Percentiles rank a stretch among this genome's conserved stretches.
Evolutionary conservation across 495 filamentous ascomycete genomes (phyloP).

Genomic region (Tuber calosporum): DNA sequence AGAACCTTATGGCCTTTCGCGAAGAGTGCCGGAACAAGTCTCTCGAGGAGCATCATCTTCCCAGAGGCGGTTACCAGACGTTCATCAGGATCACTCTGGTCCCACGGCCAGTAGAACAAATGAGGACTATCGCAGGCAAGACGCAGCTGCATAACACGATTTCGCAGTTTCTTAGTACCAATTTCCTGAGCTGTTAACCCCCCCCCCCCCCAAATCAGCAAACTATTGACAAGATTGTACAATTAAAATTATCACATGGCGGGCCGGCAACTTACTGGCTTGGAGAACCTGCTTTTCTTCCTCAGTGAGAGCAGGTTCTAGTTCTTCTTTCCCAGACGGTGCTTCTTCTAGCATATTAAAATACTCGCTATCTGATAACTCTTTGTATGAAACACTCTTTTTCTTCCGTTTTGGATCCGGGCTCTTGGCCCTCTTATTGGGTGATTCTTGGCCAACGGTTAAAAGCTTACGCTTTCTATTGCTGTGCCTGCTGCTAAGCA

Average conservation of each 20-base stretch:
- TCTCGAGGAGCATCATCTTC: slow-evolving; percentile 91
- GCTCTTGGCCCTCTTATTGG: slow-evolving; percentile 27
- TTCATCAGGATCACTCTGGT: slow-evolving; percentile 52
- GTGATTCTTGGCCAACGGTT: slow-evolving; percentile 7
- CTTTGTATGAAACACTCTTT: slow-evolving; percentile 44
- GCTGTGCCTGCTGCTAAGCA: slow-evolving; percentile 42
- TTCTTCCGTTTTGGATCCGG: slow-evolving; percentile 19
- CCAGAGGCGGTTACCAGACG: slow-evolving; percentile 75
- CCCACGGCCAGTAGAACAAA: slow-evolving; percentile 94
- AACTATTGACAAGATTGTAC: slow-evolving; percentile 21
- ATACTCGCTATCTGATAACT: slow-evolving; percentile 48
- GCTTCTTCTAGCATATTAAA: slow-evolving; percentile 42
- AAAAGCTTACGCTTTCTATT: slow-evolving; percentile 43
- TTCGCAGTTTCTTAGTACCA: slow-evolving; percentile 85
- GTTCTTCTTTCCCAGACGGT: slow-evolving; percentile 45
- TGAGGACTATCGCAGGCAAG: slow-evolving; percentile 88
- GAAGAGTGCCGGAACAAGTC: slow-evolving; percentile 71
- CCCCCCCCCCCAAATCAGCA: too few relatives aligned
- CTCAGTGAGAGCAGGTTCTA: slow-evolving; percentile 55
- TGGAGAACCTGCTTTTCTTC: slow-evolving; percentile 64
- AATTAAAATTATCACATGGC: not conserved
- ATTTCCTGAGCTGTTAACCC: slow-evolving; percentile 75
- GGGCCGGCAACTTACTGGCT: slow-evolving; percentile 54
- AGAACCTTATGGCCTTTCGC: slow-evolving; percentile 75
- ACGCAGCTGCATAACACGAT: slow-evolving; percentile 86